Evolutionary conservation across 2,329 filamentous ascomycete species (phyloP).

Genomic region (Penicillium olsonii): DNA sequence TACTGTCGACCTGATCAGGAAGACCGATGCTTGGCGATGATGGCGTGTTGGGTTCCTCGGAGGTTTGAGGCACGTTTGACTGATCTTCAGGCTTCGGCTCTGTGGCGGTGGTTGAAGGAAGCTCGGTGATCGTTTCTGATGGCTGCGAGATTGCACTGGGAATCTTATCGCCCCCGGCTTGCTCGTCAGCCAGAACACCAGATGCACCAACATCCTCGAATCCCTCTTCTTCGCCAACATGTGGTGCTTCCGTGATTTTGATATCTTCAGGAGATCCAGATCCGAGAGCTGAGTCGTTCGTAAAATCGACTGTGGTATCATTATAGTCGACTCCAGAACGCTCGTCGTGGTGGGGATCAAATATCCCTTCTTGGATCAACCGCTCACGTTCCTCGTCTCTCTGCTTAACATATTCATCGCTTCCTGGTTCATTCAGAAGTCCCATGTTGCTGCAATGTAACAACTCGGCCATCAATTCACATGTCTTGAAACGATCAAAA

Average conservation of each 20-base stretch:
- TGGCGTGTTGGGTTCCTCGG: conserved; percentile 32
- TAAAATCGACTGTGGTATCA: conserved; percentile 48
- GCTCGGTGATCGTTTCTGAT: neutral
- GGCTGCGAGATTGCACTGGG: conserved; percentile 16
- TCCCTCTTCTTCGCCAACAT: conserved; percentile 82
- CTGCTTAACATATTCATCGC: conserved; percentile 78
- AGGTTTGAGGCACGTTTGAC: conserved; percentile 21
- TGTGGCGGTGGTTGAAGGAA: neutral
- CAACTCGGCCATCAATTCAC: conserved; percentile 96
- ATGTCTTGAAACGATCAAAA: conserved; percentile 98
- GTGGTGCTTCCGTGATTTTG: conserved; percentile 74
- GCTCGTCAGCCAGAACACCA: conserved; percentile 72
- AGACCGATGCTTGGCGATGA: conserved; percentile 56
- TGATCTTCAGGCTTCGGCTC: conserved; percentile 1
- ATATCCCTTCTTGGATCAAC: conserved; percentile 73
- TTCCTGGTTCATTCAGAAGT: conserved; percentile 85
- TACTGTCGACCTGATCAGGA: conserved; percentile 55
- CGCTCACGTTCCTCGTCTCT: conserved; percentile 81
- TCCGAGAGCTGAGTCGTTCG: conserved; percentile 44
- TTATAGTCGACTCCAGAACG: conserved; percentile 60
- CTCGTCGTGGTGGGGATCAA: conserved; percentile 52
- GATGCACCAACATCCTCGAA: conserved; percentile 82
- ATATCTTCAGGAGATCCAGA: conserved; percentile 63
- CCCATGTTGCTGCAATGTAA: conserved; percentile 99
- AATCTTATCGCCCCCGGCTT: conserved; percentile 59